phyloP scores from a whole-genome alignment of 306 rosid genomes.

The Potentilla sterilis region DNA sequence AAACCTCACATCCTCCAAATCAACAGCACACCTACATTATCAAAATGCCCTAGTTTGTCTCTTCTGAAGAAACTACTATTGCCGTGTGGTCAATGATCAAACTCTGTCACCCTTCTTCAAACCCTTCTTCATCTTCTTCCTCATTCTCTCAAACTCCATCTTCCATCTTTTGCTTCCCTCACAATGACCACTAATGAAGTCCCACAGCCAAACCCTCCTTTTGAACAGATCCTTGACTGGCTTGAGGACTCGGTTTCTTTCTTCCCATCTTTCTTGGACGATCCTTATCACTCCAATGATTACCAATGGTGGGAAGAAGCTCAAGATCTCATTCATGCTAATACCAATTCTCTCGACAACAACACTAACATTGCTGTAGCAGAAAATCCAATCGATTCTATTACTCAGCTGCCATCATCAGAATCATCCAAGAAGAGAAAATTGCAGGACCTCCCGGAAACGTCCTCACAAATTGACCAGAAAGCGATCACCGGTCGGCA shows the following conservation, averaged over 20 bases:
- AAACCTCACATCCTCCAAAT: conserved; percentile 78
- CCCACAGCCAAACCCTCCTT: conserved; percentile 41
- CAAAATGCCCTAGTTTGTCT: conserved; percentile 74
- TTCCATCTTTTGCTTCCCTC: background rate
- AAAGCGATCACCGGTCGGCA: background rate
- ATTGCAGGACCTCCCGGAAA: conserved; percentile 30
- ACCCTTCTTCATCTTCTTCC: conserved; percentile 20
- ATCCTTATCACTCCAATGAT: conserved; percentile 51
- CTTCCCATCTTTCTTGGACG: conserved; percentile 70
- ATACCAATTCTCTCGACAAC: conserved; percentile 33
- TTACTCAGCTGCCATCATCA: conserved; percentile 32
- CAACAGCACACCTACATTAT: conserved; percentile 60
- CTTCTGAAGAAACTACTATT: conserved; percentile 23
- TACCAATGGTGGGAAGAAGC: conserved; percentile 61
- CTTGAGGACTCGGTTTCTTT: conserved; percentile 66
- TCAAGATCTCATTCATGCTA: conserved; percentile 42
- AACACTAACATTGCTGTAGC: conserved; percentile 23
- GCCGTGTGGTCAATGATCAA: conserved; percentile 56
- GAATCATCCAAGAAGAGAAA: conserved; percentile 64
- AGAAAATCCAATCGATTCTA: conserved; percentile 25
- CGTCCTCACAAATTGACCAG: conserved; percentile 37
- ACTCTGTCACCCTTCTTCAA: conserved; percentile 22
- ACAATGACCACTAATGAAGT: conserved; percentile 55
- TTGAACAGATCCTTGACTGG: conserved; percentile 82
- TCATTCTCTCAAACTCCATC: background rate